Evolutionary conservation across 179 eudicot genomes (phyloP).

Genomic region (Vitellaria paradoxa): DNA sequence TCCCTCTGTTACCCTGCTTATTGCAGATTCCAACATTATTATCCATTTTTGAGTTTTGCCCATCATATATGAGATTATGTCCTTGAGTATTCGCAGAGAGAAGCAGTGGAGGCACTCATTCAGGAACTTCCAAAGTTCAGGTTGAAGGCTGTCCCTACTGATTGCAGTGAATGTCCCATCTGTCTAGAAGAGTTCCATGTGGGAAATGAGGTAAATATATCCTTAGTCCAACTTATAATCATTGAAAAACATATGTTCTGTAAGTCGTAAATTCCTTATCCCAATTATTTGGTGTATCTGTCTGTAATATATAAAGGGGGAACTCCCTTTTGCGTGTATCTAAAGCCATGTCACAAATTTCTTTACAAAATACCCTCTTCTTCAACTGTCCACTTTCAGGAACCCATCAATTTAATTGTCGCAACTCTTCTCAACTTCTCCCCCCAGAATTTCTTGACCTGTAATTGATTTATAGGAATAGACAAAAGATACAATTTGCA

Average conservation of each 20-base stretch:
- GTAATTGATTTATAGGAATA: too few relatives aligned
- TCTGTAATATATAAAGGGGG: too few relatives aligned
- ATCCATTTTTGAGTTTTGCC: too few relatives aligned
- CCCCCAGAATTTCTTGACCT: too few relatives aligned
- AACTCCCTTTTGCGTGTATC: too few relatives aligned
- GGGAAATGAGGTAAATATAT: slow-evolving; percentile 76
- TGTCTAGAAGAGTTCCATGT: slow-evolving; percentile 94
- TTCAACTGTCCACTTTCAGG: too few relatives aligned
- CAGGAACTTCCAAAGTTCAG: slow-evolving; percentile 93
- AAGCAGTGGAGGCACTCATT: slow-evolving; percentile 95
- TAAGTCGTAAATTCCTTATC: background rate
- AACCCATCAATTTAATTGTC: too few relatives aligned
- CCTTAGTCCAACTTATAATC: background rate
- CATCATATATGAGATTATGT: background rate
- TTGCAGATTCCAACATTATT: background rate
- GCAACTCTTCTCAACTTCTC: too few relatives aligned
- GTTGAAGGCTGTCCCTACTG: slow-evolving; percentile 93
- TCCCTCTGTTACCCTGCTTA: background rate
- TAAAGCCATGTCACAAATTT: too few relatives aligned
- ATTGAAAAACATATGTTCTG: background rate
- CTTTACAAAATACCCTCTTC: too few relatives aligned
- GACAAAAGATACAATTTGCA: too few relatives aligned
- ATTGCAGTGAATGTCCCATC: slow-evolving; percentile 96
- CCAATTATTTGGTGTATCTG: background rate
- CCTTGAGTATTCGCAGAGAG: slow-evolving; percentile 52